Percentiles rank a stretch among this genome's conserved stretches.
Evolutionary conservation across 495 filamentous ascomycete genomes (phyloP).

Genomic region (Pyrenula aspistea): DNA sequence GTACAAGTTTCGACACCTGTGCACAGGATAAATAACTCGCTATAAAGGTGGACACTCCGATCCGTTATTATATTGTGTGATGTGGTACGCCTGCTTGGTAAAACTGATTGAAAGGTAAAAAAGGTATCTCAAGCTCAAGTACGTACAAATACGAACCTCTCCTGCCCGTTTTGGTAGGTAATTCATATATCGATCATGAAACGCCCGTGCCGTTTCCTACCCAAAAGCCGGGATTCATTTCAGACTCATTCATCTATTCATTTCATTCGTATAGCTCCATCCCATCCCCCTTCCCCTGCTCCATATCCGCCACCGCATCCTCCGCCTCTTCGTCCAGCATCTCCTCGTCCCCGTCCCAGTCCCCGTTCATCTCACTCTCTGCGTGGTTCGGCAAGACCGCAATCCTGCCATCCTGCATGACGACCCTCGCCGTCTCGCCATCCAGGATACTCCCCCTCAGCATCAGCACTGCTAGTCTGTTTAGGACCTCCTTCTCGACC

Average conservation of each 20-base stretch:
- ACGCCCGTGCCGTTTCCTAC: no score
- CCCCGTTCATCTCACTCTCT: slow-evolving; percentile 32
- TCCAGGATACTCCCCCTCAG: slow-evolving; percentile 74
- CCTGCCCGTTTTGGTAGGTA: no score
- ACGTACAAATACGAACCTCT: no score
- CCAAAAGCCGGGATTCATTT: no score
- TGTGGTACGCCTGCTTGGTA: no score
- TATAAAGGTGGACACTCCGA: no score
- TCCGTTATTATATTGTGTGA: no score
- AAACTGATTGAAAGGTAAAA: no score
- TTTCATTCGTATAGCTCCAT: slow-evolving; percentile 69
- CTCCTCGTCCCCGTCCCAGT: slow-evolving; percentile 51
- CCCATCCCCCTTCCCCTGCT: slow-evolving; percentile 40
- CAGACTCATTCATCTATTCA: background rate
- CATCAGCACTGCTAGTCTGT: slow-evolving; percentile 80
- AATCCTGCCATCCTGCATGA: slow-evolving; percentile 65
- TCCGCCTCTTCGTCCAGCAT: slow-evolving; percentile 59
- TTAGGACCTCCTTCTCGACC: slow-evolving; percentile 93
- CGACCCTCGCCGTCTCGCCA: slow-evolving; percentile 69
- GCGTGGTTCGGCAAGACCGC: slow-evolving; percentile 76
- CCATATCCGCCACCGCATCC: slow-evolving; percentile 56
- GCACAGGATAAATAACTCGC: no score
- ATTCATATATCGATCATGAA: no score
- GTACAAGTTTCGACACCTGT: no score
- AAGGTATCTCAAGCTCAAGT: no score